Evolutionary conservation across 1,284 basidiomycete species (phyloP), one percentile per base, ranked within the genome.

Genomic region (Paramarasmius palmivorus): DNA sequence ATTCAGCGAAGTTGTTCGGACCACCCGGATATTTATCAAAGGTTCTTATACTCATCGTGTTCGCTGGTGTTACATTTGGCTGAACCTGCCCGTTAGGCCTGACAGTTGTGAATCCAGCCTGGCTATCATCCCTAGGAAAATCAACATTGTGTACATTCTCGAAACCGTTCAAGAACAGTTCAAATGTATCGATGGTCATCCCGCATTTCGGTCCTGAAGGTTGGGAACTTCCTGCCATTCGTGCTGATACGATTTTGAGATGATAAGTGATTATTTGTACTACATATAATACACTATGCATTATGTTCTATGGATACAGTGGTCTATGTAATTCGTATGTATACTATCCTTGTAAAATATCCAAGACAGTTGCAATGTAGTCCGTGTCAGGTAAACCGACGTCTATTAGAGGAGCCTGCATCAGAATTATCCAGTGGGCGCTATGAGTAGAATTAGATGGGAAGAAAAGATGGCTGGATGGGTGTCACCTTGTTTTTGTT

Each of bases 61-160:
- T 42, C n/a, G n/a, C 62, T 22, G 36, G 49, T 50, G 57, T 19
- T 41, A 55, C 19, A 38, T 55, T 61, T 12, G 61, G 35, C 25
- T 32, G 50, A 17, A 26, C 25, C 52, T n/a, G 17, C n/a, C 48
- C 12, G 53, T 1, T 61, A 93, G 91, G 84, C 32, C 63, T 95
- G 22, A 97, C 95, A 0, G 79, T 88, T 40, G 81, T 98, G 60
- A 97, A 99, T 70, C 83, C 93, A 1, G 81, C 83, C 8, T 99
- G 97, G 97, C 71, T 99, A 37, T 78, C 90, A 2, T 81, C 81
- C 1, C 77, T 99, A 10, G 96, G 92, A 15, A 85, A 81, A 44
- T 77, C 82, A 45, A 78, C 86, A 0, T 72, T 98, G 48, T 98
- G 95, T 70, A 90, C 87, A 1, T 98, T 93, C 67, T 92, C 90